Evolutionary conservation across 352 stramenopile genomes (phyloP), one percentile per base, ranked within the genome.

Genomic region (Pythium folliculosum): DNA sequence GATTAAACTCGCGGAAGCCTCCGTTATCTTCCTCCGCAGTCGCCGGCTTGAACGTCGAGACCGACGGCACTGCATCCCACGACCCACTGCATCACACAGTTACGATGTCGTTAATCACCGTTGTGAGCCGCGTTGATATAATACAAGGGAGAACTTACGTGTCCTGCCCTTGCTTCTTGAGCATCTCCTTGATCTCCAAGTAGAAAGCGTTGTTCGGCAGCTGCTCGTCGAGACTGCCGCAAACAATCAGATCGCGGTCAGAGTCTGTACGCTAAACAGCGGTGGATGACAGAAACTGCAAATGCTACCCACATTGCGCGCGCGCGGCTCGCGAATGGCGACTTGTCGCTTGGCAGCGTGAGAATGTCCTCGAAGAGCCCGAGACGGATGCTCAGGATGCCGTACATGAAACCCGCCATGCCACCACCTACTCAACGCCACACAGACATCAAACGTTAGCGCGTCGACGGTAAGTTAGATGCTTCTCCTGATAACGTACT

Each of bases 311-410:
- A 88, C 83, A 90, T 82, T 62, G 66, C 62, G 27, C 80, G 77
- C 2, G 81, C 77, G n/a, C 71, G 72, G 43, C 49, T 56, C 0
- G 86, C 83, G 67, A 94, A 92, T 5, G 78, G 82, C 14, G 86
- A 94, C 50, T 85, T 76, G 5, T 92, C 83, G 10, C 74, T 68
- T 17, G 86, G 83, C 17, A 94, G 67, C 61, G 79, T 78, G 45
- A 94, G 70, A 5, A 94, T 71, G 58, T 94, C 83, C 38, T 77
- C 72, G 48, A 94, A 90, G 40, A 92, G 69, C 17, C 86, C 73
- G 13, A 75, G 75, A 54, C 86, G 86, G 59, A 94, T 87, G 51
- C 77, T 90, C 50, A 91, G 71, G 19, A 90, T 74, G 8, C 85
- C 83, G 43, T 91, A 91, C 10, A 81, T 86, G 60, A 81, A 80